Base-by-base conservation (phyloP, 805 yeast genomes). In the Lipomyces kockii region DNA sequence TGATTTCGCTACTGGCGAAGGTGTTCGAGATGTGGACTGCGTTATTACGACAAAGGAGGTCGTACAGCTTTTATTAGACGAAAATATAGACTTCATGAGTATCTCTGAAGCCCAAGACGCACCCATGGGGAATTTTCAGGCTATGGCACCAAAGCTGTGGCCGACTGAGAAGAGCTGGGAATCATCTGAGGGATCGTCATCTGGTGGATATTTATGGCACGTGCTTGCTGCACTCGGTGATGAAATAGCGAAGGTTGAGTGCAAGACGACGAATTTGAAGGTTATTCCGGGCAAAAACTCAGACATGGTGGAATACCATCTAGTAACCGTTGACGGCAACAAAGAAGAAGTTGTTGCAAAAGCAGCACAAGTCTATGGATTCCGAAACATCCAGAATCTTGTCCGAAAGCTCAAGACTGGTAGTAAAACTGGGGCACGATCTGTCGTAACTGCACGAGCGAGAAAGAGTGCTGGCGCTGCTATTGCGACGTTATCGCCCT, bases 1-100 rank as follows among this genome's bases (percentile, higher is more conserved):
- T 0, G 97, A 91, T 71, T 80, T 83, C 62, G 82, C 79, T 22
- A 74, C 69, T 1, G 78, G 72, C 4, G 77, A 73, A 3, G 76
- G 72, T 5, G 77, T 76, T 12, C 77, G 79, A 11, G 97, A 92
- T 74, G 98, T 95, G 12, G 98, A 95, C 77, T 91, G 97, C 80
- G 99, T 95, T 2, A 84, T 95, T 27, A 95, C 99, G 0, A 92
- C 98, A 12, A 88, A 87, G 72, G 99, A 95, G 76, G 79, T 95
- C 51, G 83, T 93, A 0, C 90, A 90, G 66, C 78, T 95, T 78
- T 76, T 92, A 56, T 84, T 85, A 37, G 90, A 87, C 34, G 83
- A 86, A 61, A 67, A 63, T 11, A 43, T 72, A 27, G 76, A 64
- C 49, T 81, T 83, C 37, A 35, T 35, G 58, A 53, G 20, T 5